These are phyloP conservation scores for Kernera saxatilis DNA, from an alignment of 345 rosid genomes.

Conservation along the genomic window DNA sequence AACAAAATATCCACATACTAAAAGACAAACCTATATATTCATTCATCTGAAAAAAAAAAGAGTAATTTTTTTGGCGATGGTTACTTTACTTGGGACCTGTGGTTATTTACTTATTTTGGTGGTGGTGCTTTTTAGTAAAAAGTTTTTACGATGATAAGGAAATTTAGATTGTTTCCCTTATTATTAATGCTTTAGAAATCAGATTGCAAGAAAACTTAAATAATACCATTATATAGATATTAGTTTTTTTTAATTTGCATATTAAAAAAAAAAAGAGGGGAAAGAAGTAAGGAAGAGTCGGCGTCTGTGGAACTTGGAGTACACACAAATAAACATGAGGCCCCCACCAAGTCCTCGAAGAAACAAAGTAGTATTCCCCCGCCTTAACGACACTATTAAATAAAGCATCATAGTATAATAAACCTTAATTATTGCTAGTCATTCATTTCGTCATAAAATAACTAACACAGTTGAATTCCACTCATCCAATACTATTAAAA, in stretches of 20 bases:
- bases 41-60: not conserved
- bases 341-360: constrained; percentile 9
- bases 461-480: not conserved
- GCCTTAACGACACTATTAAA: constrained; percentile 6
- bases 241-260: not conserved
- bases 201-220: not conserved
- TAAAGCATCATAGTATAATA: not conserved
- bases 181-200: not conserved
- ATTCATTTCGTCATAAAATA: constrained; percentile 1
- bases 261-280: not conserved
- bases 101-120: not conserved
- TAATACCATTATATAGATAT: no score
- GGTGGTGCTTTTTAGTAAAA: not conserved
- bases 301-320: constrained; percentile 22
- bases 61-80: not conserved
- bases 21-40: not conserved
- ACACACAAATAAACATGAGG: constrained; percentile 23
- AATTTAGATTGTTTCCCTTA: no score
- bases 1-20: not conserved
- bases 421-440: not conserved
- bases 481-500: not conserved
- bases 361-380: not conserved
- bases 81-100: not conserved
- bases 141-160: not conserved
- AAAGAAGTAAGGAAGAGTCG: not conserved